A percentile compares a stretch with the other conserved stretches of the same genome.
Conservation (phyloP, 805 yeast genomes). For the Candida quercuum region DNA sequence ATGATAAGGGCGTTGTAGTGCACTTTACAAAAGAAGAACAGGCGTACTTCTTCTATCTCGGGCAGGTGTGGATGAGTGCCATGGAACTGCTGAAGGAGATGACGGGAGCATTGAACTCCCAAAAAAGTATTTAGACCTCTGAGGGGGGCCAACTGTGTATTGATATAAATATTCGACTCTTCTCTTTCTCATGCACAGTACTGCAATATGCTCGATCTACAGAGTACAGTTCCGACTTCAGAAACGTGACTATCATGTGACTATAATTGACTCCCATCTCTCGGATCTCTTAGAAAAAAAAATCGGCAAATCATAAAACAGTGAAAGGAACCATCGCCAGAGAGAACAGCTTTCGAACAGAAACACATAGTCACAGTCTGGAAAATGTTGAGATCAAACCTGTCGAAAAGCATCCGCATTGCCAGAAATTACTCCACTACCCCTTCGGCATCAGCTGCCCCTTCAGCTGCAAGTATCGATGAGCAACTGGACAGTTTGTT, state of each 20-base stretch:
- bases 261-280: too few species aligned
- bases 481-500: not conserved
- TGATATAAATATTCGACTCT: not conserved
- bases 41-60: slow-evolving; percentile 5
- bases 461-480: not conserved
- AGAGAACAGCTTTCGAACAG: not conserved
- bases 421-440: not conserved
- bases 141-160: not conserved
- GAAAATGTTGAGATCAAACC: not conserved
- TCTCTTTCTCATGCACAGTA: not conserved
- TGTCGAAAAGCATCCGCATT: not conserved
- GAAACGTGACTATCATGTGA: too few species aligned
- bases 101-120: not conserved
- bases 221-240: too few species aligned
- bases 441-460: not conserved
- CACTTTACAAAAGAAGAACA: slow-evolving; percentile 6
- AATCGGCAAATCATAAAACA: not conserved
- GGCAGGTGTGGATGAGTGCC: slow-evolving; percentile 8
- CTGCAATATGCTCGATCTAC: too few species aligned
- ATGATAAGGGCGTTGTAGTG: slow-evolving; percentile 6
- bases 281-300: too few species aligned
- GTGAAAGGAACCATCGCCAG: not conserved
- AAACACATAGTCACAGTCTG: not conserved
- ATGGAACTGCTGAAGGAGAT: slow-evolving; percentile 1
- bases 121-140: not conserved